Conservation (phyloP, 148 eudicot genomes). For the Rhododendron molle region DNA sequence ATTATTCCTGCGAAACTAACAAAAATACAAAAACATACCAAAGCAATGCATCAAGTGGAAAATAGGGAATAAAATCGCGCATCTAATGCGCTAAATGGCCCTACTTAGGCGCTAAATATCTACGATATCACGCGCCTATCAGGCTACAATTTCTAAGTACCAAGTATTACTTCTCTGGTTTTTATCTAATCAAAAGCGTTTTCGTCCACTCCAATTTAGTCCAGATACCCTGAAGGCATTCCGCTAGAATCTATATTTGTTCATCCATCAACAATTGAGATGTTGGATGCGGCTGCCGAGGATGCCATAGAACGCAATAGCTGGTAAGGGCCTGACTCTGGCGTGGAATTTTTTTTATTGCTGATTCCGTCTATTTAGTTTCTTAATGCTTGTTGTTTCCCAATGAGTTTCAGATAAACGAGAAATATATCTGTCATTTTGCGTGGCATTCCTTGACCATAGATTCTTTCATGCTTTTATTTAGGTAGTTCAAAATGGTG, state of each 20-base stretch:
- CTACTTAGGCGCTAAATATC: too few species aligned
- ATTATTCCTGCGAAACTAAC: too few species aligned
- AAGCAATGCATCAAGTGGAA: too few species aligned
- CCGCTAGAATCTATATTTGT: slow-evolving; percentile 70
- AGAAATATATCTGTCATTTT: not conserved
- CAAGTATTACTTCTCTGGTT: not conserved
- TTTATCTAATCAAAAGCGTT: slow-evolving; percentile 19
- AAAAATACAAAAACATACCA: too few species aligned
- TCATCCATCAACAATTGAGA: slow-evolving; percentile 83
- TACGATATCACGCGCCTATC: too few species aligned
- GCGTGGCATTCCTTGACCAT: not conserved
- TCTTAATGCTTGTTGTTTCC: not conserved
- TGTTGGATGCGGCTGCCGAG: slow-evolving; percentile 85
- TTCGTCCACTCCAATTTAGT: slow-evolving; percentile 43
- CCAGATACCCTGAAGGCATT: slow-evolving; percentile 92
- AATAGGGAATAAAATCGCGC: too few species aligned
- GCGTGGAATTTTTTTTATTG: not conserved
- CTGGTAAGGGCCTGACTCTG: slow-evolving; percentile 49
- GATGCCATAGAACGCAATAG: slow-evolving; percentile 89
- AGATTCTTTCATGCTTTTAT: not conserved
- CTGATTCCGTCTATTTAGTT: not conserved
- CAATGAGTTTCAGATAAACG: not conserved
- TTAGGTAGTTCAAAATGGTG: not conserved
- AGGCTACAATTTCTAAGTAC: not conserved
- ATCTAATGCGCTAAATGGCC: too few species aligned